These are phyloP conservation scores for Mycena filopes DNA, from an alignment of 768 basidiomycete genomes.

Conservation along the genomic window DNA sequence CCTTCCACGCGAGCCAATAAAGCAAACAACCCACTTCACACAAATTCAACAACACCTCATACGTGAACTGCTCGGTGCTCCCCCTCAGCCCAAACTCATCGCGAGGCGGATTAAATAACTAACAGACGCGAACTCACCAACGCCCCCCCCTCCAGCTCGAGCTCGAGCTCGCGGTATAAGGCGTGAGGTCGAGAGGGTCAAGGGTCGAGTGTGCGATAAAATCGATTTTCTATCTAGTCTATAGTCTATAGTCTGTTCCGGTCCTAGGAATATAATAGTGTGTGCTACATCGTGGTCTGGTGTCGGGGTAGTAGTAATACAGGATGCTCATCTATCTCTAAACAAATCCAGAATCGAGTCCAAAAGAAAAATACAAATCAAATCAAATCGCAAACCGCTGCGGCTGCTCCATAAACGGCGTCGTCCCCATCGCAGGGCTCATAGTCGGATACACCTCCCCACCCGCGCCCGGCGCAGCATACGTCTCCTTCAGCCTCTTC, in stretches of 20 bases:
- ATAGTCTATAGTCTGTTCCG: neutral
- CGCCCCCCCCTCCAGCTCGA: neutral
- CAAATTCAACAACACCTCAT: slow-evolving; percentile 15
- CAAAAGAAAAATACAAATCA: neutral
- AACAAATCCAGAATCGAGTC: neutral
- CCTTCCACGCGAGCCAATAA: too few relatives aligned
- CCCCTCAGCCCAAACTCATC: too few relatives aligned
- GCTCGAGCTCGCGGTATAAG: too few relatives aligned
- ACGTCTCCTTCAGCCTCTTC: slow-evolving; percentile 76
- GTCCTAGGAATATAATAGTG: neutral
- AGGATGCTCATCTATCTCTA: neutral
- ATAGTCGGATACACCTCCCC: slow-evolving; percentile 44
- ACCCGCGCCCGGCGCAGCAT: slow-evolving; percentile 53
- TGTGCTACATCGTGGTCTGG: slow-evolving; percentile 23
- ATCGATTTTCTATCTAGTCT: neutral
- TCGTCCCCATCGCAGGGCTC: slow-evolving; percentile 55
- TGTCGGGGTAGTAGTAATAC: slow-evolving; percentile 18
- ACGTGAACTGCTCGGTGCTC: too few relatives aligned
- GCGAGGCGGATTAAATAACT: too few relatives aligned
- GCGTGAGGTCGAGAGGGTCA: too few relatives aligned
- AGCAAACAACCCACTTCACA: neutral
- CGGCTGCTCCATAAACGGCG: slow-evolving; percentile 54
- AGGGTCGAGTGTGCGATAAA: too few relatives aligned
- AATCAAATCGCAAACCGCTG: slow-evolving; percentile 46
- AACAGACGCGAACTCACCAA: neutral